phyloP scores from a whole-genome alignment of 805 yeast species.

The Ogataea degrootiae region DNA sequence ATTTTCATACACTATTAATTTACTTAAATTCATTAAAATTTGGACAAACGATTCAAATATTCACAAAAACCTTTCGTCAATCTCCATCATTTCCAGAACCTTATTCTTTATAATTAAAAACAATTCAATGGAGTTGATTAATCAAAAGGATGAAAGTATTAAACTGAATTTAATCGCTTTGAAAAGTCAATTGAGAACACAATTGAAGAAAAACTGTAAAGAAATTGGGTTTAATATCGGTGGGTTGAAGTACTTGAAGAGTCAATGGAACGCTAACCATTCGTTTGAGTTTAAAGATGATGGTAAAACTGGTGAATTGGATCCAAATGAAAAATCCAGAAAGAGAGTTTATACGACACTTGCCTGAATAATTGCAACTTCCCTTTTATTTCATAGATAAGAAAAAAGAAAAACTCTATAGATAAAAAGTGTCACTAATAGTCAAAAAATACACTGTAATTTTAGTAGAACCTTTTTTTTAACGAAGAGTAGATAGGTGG shows the following conservation, averaged over 20 bases:
- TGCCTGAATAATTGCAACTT: conserved; percentile 9
- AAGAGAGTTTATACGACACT: conserved; percentile 62
- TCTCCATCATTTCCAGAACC: conserved; percentile 67
- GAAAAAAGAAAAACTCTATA: background rate
- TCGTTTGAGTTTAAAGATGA: conserved; percentile 70
- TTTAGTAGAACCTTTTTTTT: too few species aligned
- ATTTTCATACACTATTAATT: conserved; percentile 70
- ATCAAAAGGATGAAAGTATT: conserved; percentile 58
- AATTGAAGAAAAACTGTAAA: conserved; percentile 46
- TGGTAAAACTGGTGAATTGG: conserved; percentile 37
- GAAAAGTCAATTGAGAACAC: conserved; percentile 54
- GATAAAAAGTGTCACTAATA: too few species aligned
- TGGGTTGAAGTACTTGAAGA: conserved; percentile 69
- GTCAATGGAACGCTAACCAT: conserved; percentile 77
- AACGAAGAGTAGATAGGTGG: too few species aligned
- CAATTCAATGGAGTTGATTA: conserved; percentile 74
- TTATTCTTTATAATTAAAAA: conserved; percentile 68
- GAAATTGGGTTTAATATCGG: conserved; percentile 81
- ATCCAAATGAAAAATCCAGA: conserved; percentile 38
- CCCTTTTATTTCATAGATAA: background rate
- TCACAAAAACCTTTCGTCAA: conserved; percentile 40
- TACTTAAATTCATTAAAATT: conserved; percentile 66
- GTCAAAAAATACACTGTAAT: too few species aligned
- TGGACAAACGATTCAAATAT: conserved; percentile 55
- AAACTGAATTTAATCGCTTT: conserved; percentile 63